Percentiles rank a stretch among this genome's conserved stretches.
Conservation (phyloP, 2,329 filamentous ascomycete genomes). For the Lasiodiplodia citricola region DNA sequence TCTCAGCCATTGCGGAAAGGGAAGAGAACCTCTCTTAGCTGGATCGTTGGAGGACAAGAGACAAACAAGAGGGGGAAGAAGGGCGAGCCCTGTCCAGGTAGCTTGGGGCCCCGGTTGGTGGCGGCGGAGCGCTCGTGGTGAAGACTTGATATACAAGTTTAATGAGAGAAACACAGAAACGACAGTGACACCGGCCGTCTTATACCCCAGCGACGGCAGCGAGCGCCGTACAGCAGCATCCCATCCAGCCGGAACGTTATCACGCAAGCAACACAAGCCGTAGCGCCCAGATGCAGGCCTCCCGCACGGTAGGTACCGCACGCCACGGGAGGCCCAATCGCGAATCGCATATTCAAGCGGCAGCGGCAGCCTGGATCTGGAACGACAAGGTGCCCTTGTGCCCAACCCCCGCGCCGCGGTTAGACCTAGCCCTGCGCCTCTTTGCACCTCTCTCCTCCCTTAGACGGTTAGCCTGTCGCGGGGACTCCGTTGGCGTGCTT, state of each 20-base stretch:
- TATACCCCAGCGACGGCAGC: slow-evolving; percentile 2
- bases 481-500: not conserved
- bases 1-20: slow-evolving; percentile 12
- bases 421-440: not conserved
- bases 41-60: not conserved
- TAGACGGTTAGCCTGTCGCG: slow-evolving; percentile 1
- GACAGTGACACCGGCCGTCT: not conserved
- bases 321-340: not conserved
- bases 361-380: not conserved
- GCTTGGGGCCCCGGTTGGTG: not conserved
- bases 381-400: not conserved
- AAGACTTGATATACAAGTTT: not conserved
- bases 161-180: not conserved
- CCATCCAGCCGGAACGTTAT: slow-evolving; percentile 15
- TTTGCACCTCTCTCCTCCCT: slow-evolving; percentile 1
- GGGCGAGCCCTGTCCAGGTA: slow-evolving; percentile 6
- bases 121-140: not conserved
- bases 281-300: not conserved
- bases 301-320: slow-evolving; percentile 11
- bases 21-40: not conserved
- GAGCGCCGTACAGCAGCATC: not conserved
- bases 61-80: not conserved
- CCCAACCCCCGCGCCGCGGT: not conserved
- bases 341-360: not conserved
- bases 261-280: slow-evolving; percentile 2